These are phyloP conservation scores for Diplodia intermedia DNA, from an alignment of 2,329 filamentous ascomycete genomes.

Conservation along the genomic window DNA sequence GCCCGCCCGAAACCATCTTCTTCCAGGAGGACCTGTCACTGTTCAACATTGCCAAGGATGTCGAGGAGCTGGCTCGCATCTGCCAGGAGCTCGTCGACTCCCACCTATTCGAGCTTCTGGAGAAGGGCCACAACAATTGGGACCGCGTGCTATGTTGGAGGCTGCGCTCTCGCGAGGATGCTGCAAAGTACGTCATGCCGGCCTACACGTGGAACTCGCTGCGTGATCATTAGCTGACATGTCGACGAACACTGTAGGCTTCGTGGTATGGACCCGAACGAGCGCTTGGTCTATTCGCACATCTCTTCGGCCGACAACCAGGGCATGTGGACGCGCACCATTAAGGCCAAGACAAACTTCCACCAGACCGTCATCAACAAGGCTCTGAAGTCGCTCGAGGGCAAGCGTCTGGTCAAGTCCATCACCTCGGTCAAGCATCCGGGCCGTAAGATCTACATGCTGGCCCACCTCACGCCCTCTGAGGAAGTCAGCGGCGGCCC, in stretches of 20 bases:
- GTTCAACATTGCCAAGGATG: slow-evolving; percentile 46
- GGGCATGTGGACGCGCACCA: slow-evolving; percentile 89
- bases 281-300: slow-evolving; percentile 84
- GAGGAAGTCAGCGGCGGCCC: slow-evolving; percentile 92
- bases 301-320: slow-evolving; percentile 86
- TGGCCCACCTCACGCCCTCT: slow-evolving; percentile 80
- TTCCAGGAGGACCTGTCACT: slow-evolving; percentile 48
- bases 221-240: slow-evolving; percentile 15
- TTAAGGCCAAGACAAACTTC: slow-evolving; percentile 80
- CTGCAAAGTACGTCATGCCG: slow-evolving; percentile 43
- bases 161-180: slow-evolving; percentile 44
- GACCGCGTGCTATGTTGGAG: slow-evolving; percentile 49
- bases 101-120: slow-evolving; percentile 49
- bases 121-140: slow-evolving; percentile 36
- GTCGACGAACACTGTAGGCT: slow-evolving; percentile 40
- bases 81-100: slow-evolving; percentile 45
- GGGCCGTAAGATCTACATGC: slow-evolving; percentile 95
- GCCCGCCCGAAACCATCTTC: slow-evolving; percentile 47
- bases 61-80: slow-evolving; percentile 43
- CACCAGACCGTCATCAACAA: slow-evolving; percentile 84
- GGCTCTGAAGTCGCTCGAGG: slow-evolving; percentile 82
- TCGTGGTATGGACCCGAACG: slow-evolving; percentile 65
- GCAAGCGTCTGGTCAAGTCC: slow-evolving; percentile 80
- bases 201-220: neutral
- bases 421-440: slow-evolving; percentile 93